A percentile compares a stretch with the other conserved stretches of the same genome.
Evolutionary conservation across 768 basidiomycete genomes (phyloP).

Genomic region (Boletellus emodensis): DNA sequence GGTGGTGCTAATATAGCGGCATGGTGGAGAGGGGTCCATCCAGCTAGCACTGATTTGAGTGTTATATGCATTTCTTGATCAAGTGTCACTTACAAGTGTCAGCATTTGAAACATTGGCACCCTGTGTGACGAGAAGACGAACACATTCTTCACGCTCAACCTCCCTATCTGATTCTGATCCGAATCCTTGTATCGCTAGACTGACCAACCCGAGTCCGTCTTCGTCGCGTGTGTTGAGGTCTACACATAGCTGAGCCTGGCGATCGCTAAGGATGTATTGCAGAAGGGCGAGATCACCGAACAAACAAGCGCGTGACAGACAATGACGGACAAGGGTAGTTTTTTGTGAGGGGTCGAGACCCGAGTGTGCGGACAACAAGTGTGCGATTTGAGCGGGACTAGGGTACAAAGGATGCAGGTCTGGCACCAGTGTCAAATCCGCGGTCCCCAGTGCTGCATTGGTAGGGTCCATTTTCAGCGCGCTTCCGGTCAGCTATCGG

Average conservation of each 20-base stretch:
- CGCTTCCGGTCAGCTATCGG: constrained; percentile 2
- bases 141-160: constrained; percentile 91
- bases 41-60: constrained; percentile 46
- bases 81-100: constrained; percentile 54
- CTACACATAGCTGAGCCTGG: constrained; percentile 61
- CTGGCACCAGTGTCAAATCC: constrained; percentile 71
- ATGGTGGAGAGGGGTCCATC: constrained; percentile 95
- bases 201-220: constrained; percentile 82
- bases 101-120: constrained; percentile 56
- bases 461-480: constrained; percentile 27
- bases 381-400: constrained; percentile 56
- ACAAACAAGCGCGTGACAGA: constrained; percentile 69
- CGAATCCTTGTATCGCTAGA: constrained; percentile 75
- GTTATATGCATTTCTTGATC: not conserved
- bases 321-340: constrained; percentile 69
- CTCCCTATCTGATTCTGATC: constrained; percentile 75
- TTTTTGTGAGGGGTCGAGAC: constrained; percentile 65
- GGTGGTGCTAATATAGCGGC: constrained; percentile 86
- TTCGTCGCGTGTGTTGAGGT: constrained; percentile 72
- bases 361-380: constrained; percentile 63
- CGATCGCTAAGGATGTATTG: constrained; percentile 69
- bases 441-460: constrained; percentile 31
- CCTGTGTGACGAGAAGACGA: constrained; percentile 71
- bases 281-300: constrained; percentile 69
- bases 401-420: constrained; percentile 77